Percentiles rank a stretch among this genome's conserved stretches.
phyloP scores from a whole-genome alignment of 129 eudicot species.

The Saposhnikovia divaricata region DNA sequence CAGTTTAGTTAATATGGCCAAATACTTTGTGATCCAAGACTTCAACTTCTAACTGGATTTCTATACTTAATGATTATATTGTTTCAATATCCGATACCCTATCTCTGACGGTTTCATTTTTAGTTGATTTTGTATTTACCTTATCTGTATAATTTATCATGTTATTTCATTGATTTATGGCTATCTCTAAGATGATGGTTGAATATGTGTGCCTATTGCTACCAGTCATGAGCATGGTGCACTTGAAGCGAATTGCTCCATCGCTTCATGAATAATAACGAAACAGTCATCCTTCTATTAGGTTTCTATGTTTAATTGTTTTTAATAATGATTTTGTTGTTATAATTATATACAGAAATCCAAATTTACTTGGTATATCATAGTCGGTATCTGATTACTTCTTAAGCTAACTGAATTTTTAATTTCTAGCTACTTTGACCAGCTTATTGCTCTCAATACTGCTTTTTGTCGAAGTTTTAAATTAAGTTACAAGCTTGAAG shows the following conservation, averaged over 20 bases:
- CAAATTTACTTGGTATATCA: too few relatives aligned
- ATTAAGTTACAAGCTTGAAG: neutral
- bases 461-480: neutral
- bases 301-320: too few relatives aligned
- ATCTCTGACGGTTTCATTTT: neutral
- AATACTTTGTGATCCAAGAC: neutral
- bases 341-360: too few relatives aligned
- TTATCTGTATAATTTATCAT: neutral
- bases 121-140: neutral
- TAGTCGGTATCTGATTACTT: too few relatives aligned
- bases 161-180: neutral
- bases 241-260: neutral
- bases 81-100: neutral
- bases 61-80: neutral
- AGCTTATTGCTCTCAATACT: neutral
- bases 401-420: neutral
- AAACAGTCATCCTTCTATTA: too few relatives aligned
- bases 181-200: neutral
- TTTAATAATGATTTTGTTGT: neutral
- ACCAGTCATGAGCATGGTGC: neutral
- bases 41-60: neutral
- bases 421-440: too few relatives aligned
- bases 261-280: neutral
- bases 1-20: neutral
- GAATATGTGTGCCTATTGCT: neutral